Conservation (phyloP, 2,329 filamentous ascomycete genomes). For the Beauveria bassiana region DNA sequence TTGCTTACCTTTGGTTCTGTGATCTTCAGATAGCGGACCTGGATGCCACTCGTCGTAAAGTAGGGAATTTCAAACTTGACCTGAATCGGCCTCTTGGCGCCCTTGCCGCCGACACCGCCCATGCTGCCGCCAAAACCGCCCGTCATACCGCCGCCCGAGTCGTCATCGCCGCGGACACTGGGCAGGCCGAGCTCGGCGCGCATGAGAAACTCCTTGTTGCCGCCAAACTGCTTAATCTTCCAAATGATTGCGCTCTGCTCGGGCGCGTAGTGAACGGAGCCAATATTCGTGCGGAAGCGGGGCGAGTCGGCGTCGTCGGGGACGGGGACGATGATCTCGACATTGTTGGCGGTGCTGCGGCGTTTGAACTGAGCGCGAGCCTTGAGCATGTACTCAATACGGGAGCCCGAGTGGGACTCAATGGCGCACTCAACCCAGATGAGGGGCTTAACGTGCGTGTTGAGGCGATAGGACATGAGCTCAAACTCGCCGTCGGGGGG, state of each 20-base stretch:
- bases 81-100: conserved; percentile 86
- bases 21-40: conserved; percentile 97
- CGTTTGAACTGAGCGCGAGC: conserved; percentile 97
- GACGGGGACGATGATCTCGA: conserved; percentile 94
- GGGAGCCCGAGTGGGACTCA: conserved; percentile 87
- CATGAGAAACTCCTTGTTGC: conserved; percentile 98
- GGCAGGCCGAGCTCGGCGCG: conserved; percentile 90
- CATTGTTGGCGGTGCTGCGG: conserved; percentile 94
- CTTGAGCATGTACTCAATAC: conserved; percentile 99
- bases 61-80: conserved; percentile 99
- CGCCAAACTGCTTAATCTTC: conserved; percentile 99
- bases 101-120: conserved; percentile 82
- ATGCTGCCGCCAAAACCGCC: conserved; percentile 95
- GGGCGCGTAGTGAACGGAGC: conserved; percentile 92
- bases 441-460: conserved; percentile 95
- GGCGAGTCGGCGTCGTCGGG: conserved; percentile 95
- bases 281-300: conserved; percentile 94
- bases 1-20: conserved; percentile 86
- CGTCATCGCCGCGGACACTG: conserved; percentile 89
- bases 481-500: conserved; percentile 98
- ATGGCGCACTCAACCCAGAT: conserved; percentile 99
- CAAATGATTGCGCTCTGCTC: conserved; percentile 97
- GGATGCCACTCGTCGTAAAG: conserved; percentile 98
- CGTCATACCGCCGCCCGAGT: conserved; percentile 94
- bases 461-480: conserved; percentile 97